Base-by-base conservation (phyloP, 805 yeast genomes). In the Isabelozyma rhagii region DNA sequence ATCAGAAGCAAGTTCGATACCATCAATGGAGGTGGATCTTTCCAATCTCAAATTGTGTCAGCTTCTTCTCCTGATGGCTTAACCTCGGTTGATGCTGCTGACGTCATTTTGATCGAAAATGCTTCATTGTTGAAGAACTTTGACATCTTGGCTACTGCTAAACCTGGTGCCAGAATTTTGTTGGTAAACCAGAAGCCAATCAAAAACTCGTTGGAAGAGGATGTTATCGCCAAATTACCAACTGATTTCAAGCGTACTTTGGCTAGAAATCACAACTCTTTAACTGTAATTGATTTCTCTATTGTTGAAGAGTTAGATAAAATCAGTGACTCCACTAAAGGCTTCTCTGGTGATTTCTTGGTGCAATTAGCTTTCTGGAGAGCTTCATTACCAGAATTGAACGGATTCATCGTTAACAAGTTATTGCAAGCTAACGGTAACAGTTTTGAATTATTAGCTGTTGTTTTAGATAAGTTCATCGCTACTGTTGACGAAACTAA, bases 331-430 rank as follows among this genome's bases (percentile, higher is more conserved):
- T 83, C 84, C 48, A 84, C 94, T 40, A 79, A 82, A 57, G 96
- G 96, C 28, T 84, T 91, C 63, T 82, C 94, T 4, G 75, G 77
- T 31, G 78, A 83, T 39, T 85, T 91, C 65, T 89, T 90, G 45
- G 71, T 82, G 50, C 96, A 91, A 70, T 81, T 86, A 41, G 89
- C 85, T 0, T 86, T 89, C 75, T 90, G 96, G 96, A 78, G 79
- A 51, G 72, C 78, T 41, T 80, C 87, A 7, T 81, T 78, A 54
- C 88, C 90, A 13, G 78, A 77, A 39, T 74, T 83, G 43, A 79
- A 78, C 34, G 85, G 84, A 45, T 83, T 84, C 36, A 77, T 87
- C 55, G 90, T 88, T 51, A 83, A 89, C 67, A 85, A 85, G 64
- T 81, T 90, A 58, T 82, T 86, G 68, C 89, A 85, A 64, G 84